Evolutionary conservation across 2,329 filamentous ascomycete genomes (phyloP).

Genomic region (Thermoascus crustaceus): DNA sequence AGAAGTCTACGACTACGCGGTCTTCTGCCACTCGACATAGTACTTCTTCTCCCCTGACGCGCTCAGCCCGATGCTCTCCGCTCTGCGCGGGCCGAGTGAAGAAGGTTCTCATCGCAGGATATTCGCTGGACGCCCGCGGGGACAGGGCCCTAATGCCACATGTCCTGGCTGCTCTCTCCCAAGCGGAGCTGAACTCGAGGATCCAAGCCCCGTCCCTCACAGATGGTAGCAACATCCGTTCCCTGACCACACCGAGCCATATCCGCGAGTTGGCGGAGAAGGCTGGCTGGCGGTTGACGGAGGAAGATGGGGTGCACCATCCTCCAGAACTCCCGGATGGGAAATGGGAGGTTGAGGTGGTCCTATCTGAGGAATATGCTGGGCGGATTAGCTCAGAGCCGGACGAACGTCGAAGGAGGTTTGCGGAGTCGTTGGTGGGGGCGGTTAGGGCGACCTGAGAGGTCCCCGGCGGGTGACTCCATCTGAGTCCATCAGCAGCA

Average conservation of each 20-base stretch:
- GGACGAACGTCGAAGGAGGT: too few relatives aligned
- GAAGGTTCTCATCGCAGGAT: constrained; percentile 41
- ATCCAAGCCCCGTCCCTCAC: too few relatives aligned
- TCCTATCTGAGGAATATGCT: too few relatives aligned
- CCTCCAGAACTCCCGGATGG: constrained; percentile 38
- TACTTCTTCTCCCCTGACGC: constrained; percentile 43
- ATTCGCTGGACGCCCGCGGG: constrained; percentile 38
- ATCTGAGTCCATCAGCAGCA: too few relatives aligned
- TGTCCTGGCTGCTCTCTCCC: constrained; percentile 44
- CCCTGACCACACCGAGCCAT: constrained; percentile 34
- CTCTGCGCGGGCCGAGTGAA: constrained; percentile 32
- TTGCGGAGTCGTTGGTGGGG: too few relatives aligned
- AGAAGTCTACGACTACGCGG: constrained; percentile 29
- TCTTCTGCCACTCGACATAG: constrained; percentile 42
- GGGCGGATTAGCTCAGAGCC: too few relatives aligned
- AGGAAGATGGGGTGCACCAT: constrained; percentile 31
- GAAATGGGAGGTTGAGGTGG: constrained; percentile 44
- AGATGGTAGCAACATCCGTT: constrained; percentile 44
- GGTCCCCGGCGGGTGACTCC: too few relatives aligned
- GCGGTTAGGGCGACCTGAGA: too few relatives aligned
- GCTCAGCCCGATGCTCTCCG: constrained; percentile 25
- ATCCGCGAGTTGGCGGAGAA: constrained; percentile 23
- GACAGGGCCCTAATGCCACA: constrained; percentile 39
- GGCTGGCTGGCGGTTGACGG: constrained; percentile 2
- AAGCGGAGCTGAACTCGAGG: constrained; percentile 39